phyloP scores from a whole-genome alignment of 2,329 filamentous ascomycete genomes.

The Nemania serpens region DNA sequence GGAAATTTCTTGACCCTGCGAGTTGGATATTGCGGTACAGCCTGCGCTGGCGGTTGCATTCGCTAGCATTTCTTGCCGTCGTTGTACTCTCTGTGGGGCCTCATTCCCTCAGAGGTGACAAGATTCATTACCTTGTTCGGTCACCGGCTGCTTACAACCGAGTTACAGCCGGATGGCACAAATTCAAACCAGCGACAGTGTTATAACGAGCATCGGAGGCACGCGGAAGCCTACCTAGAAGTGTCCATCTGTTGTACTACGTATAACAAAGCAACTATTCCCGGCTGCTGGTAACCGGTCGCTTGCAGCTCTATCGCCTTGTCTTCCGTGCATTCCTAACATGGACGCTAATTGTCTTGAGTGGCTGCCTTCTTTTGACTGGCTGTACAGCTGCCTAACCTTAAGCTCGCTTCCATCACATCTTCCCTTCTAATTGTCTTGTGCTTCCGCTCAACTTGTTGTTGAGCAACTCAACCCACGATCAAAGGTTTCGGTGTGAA shows the following conservation, averaged over 20 bases:
- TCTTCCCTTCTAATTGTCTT: neutral
- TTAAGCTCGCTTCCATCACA: neutral
- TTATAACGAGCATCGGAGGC: neutral
- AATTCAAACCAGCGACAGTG: constrained; percentile 8
- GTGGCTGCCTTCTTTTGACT: constrained; percentile 22
- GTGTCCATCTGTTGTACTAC: constrained; percentile 3
- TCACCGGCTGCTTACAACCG: constrained; percentile 21
- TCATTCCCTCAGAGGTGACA: constrained; percentile 10
- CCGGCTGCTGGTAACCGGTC: constrained; percentile 25
- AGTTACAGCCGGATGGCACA: constrained; percentile 1
- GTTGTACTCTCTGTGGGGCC: constrained; percentile 34
- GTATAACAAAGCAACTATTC: constrained; percentile 18
- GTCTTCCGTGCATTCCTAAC: constrained; percentile 17
- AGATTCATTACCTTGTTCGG: constrained; percentile 12
- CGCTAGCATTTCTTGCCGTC: constrained; percentile 37
- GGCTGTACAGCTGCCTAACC: neutral
- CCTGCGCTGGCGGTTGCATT: constrained; percentile 36
- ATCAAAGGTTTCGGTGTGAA: constrained; percentile 2
- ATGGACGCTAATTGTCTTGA: constrained; percentile 22
- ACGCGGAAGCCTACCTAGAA: constrained; percentile 14
- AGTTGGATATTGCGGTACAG: constrained; percentile 33
- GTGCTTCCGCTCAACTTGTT: neutral
- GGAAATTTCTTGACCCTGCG: constrained; percentile 31
- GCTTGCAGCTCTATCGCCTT: constrained; percentile 11
- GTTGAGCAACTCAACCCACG: neutral